Percentiles rank a stretch among this genome's conserved stretches.
These are phyloP conservation scores for Aspergillus luchuensis DNA, from an alignment of 2,329 filamentous ascomycete species.

Conservation along the genomic window DNA sequence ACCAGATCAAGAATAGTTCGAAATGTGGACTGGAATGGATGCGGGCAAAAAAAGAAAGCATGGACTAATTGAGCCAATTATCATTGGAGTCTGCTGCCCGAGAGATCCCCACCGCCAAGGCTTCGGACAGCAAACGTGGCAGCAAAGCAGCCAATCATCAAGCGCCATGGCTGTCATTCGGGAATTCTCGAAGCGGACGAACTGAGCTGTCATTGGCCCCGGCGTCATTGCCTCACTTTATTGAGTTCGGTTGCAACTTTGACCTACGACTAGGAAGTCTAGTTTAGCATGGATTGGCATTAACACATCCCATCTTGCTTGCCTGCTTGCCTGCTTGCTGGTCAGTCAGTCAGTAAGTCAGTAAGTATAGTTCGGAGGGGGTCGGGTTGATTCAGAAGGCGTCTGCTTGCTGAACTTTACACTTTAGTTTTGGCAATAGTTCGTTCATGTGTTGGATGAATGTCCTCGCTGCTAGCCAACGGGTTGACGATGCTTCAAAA, in stretches of 20 bases:
- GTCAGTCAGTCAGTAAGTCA: not conserved
- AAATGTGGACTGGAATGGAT: too few species aligned
- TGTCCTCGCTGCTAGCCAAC: not conserved
- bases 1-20: not conserved
- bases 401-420: slow-evolving; percentile 2
- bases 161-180: slow-evolving; percentile 19
- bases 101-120: not conserved
- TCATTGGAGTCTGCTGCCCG: not conserved
- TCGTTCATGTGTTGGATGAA: not conserved
- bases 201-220: slow-evolving; percentile 23
- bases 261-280: not conserved
- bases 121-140: slow-evolving; percentile 23
- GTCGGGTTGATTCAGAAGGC: slow-evolving; percentile 6
- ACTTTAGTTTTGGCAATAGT: not conserved
- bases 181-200: slow-evolving; percentile 27
- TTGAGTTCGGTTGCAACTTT: not conserved
- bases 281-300: too few species aligned
- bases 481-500: not conserved
- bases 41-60: not conserved
- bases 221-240: slow-evolving; percentile 32
- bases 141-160: slow-evolving; percentile 20
- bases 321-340: not conserved
- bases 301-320: not conserved
- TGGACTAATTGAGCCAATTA: not conserved
- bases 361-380: not conserved